phyloP scores from a whole-genome alignment of 345 rosid genomes.

The Boechera stricta region DNA sequence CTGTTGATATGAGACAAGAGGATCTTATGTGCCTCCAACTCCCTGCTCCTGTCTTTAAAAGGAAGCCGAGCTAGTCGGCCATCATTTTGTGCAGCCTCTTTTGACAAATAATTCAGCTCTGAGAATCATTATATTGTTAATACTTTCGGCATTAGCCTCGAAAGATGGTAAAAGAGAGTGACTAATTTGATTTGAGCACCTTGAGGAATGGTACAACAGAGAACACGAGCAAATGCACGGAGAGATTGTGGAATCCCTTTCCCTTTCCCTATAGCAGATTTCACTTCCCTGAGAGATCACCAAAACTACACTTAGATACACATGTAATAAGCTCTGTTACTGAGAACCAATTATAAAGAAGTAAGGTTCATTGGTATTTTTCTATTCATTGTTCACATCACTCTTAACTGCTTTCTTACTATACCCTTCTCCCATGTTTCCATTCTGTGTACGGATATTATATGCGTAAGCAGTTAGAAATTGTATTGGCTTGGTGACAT shows the following conservation, averaged over 20 bases:
- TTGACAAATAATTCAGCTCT: slow-evolving; percentile 63
- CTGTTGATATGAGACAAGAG: slow-evolving; percentile 54
- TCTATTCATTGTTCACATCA: not conserved
- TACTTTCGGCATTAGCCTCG: slow-evolving; percentile 12
- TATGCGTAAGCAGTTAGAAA: not conserved
- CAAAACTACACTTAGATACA: slow-evolving; percentile 20
- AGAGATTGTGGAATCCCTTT: slow-evolving; percentile 84
- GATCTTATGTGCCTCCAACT: slow-evolving; percentile 68
- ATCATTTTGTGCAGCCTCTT: slow-evolving; percentile 75
- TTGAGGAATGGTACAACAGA: slow-evolving; percentile 58
- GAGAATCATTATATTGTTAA: slow-evolving; percentile 27
- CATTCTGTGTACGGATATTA: slow-evolving; percentile 1
- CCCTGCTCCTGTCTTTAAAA: slow-evolving; percentile 53
- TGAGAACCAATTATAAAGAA: not conserved
- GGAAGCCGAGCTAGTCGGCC: slow-evolving; percentile 83
- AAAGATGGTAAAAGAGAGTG: slow-evolving; percentile 8
- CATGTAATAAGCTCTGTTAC: slow-evolving; percentile 2
- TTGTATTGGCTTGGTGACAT: not conserved
- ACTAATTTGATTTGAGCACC: slow-evolving; percentile 50
- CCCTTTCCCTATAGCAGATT: slow-evolving; percentile 71
- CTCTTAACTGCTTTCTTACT: slow-evolving; percentile 1
- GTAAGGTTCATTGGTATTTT: not conserved
- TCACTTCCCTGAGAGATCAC: slow-evolving; percentile 66
- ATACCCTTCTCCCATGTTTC: not conserved
- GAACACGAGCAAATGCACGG: slow-evolving; percentile 83